Base-by-base conservation (phyloP, 371 early-diverging fungal genomes). In the Syncephalastrum racemosum region DNA sequence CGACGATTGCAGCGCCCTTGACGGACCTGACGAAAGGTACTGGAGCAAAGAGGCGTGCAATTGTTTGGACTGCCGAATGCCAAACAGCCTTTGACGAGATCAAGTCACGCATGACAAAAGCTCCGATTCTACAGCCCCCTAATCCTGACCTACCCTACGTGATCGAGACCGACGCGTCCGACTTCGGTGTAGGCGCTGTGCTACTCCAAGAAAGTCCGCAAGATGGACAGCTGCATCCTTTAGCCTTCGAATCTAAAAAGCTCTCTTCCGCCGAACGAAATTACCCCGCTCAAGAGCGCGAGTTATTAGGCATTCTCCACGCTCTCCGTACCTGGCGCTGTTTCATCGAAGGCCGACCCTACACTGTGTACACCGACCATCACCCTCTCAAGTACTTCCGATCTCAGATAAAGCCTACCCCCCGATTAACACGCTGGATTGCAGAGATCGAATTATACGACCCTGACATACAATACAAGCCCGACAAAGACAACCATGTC, bases 211-310 rank as follows among this genome's bases (percentile, higher is more conserved):
- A n/a, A n/a, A n/a, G n/a, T n/a, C n/a, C n/a, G n/a, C n/a, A n/a
- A n/a, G n/a, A n/a, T n/a, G n/a, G n/a, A n/a, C n/a, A n/a, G n/a
- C n/a, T n/a, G n/a, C 62, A n/a, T n/a, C n/a, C n/a, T n/a, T n/a
- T n/a, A n/a, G n/a, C n/a, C n/a, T 81, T 59, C 41, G 67, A 73
- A 16, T 76, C 71, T 3, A 56, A 68, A 44, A 69, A 71, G 31
- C 50, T 76, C 0, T 50, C 55, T 2, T 66, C 60, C n/a, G n/a
- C n/a, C n/a, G n/a, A n/a, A n/a, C n/a, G n/a, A n/a, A n/a, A n/a
- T n/a, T n/a, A n/a, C n/a, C 69, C 68, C 1, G 64, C 68, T 0
- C 68, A 73, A 53, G 68, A 74, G 41, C 79, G 77, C 4, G 77
- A 73, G 55, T 42, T 77, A 1, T 50, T 68, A 1, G 73, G 64